A percentile compares a stretch with the other conserved stretches of the same genome.
These are phyloP conservation scores for Kappamyces sp. DNA, from an alignment of 192 early-diverging fungal genomes.

Conservation along the genomic window DNA sequence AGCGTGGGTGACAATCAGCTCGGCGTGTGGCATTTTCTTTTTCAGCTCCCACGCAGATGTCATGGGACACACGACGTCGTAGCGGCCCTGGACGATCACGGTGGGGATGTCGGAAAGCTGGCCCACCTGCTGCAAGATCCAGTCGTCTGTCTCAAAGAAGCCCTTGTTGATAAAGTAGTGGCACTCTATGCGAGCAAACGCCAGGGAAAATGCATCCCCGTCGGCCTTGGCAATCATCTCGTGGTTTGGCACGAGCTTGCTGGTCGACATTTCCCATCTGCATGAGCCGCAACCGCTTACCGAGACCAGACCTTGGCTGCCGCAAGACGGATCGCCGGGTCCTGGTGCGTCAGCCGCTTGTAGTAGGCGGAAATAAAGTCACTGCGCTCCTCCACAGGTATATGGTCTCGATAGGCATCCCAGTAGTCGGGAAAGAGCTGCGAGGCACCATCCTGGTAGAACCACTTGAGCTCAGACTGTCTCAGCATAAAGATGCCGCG, in stretches of 20 bases:
- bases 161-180: constrained; percentile 67
- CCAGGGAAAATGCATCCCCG: constrained; percentile 53
- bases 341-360: constrained; percentile 50
- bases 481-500: constrained; percentile 62
- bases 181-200: constrained; percentile 68
- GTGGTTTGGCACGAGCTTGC: constrained; percentile 33
- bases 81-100: constrained; percentile 60
- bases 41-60: constrained; percentile 42
- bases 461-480: constrained; percentile 53
- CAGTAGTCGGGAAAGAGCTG: constrained; percentile 58
- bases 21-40: constrained; percentile 57
- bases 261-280: constrained; percentile 54
- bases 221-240: constrained; percentile 52
- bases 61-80: constrained; percentile 51
- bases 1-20: constrained; percentile 55
- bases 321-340: constrained; percentile 40
- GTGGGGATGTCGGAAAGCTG: constrained; percentile 60
- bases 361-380: constrained; percentile 62
- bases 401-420: constrained; percentile 52
- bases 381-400: constrained; percentile 56
- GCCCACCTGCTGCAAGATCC: constrained; percentile 58
- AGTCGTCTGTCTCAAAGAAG: constrained; percentile 57
- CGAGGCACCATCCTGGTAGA: constrained; percentile 63
- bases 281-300: constrained; percentile 1
- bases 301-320: constrained; percentile 51